phyloP scores from a whole-genome alignment of 73 alveolate genomes.

The Breviolum minutum region DNA sequence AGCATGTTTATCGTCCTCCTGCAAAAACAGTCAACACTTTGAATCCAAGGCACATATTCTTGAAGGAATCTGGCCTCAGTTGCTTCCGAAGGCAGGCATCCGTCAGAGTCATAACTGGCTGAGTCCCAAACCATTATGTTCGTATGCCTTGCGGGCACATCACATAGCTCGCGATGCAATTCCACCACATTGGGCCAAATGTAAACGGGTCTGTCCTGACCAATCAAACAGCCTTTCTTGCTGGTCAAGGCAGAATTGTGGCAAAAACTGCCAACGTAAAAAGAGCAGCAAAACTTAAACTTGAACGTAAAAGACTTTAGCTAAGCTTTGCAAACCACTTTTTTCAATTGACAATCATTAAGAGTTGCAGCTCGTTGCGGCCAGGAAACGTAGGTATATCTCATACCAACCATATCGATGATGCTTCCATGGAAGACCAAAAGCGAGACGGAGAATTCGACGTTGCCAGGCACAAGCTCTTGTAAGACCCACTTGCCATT shows the following conservation, averaged over 20 bases:
- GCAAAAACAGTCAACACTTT: background rate
- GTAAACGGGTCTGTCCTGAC: conserved; percentile 17
- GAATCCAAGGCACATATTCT: conserved; percentile 5
- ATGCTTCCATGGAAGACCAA: conserved; percentile 43
- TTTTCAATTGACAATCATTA: too few relatives aligned
- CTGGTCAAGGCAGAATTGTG: background rate
- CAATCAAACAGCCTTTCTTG: background rate
- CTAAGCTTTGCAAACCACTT: too few relatives aligned
- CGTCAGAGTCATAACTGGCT: background rate
- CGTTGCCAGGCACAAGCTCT: conserved; percentile 55
- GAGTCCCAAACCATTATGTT: conserved; percentile 1
- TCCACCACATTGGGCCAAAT: conserved; percentile 72
- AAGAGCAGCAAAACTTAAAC: background rate
- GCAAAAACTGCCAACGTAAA: background rate
- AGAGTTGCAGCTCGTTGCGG: background rate
- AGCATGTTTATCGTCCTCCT: background rate
- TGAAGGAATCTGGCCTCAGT: conserved; percentile 26
- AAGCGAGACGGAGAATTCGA: conserved; percentile 80
- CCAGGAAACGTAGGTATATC: conserved; percentile 39
- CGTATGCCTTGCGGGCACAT: conserved; percentile 10
- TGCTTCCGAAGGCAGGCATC: too few relatives aligned
- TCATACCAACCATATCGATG: conserved; percentile 62
- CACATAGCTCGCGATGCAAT: conserved; percentile 12
- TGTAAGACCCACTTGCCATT: conserved; percentile 23
- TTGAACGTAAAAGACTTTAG: too few relatives aligned